phyloP scores from a whole-genome alignment of 345 rosid species.

The Hibiscus syriacus region DNA sequence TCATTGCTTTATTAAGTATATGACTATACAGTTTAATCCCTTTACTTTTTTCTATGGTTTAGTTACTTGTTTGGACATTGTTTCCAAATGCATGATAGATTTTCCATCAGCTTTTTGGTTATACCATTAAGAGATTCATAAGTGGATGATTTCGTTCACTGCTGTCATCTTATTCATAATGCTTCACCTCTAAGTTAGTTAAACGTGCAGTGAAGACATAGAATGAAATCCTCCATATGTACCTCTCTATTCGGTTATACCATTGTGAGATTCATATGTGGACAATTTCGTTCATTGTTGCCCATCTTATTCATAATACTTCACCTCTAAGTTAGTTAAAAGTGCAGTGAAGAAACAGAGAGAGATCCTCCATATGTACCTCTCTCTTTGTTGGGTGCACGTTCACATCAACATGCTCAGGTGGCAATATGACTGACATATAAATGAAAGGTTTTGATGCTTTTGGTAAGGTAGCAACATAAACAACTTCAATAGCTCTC shows the following conservation, averaged over 20 bases:
- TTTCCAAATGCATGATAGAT: not conserved
- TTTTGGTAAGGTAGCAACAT: conserved; percentile 89
- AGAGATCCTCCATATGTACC: conserved; percentile 33
- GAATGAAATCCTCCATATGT: conserved; percentile 12
- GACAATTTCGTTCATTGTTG: no score
- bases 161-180: not conserved
- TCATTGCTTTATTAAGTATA: not conserved
- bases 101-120: not conserved
- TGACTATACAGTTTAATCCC: not conserved
- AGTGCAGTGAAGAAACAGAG: not conserved
- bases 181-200: not conserved
- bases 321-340: no score
- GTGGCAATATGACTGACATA: conserved; percentile 79
- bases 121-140: not conserved
- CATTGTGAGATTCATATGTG: no score
- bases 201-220: not conserved
- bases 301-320: no score
- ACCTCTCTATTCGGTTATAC: no score
- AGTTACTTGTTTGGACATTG: not conserved
- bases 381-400: conserved; percentile 95
- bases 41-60: not conserved
- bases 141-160: not conserved
- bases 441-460: conserved; percentile 92
- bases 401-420: conserved; percentile 91
- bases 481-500: conserved; percentile 88